Percentiles rank a stretch among this genome's conserved stretches.
phyloP scores from a whole-genome alignment of 768 basidiomycete genomes.

The Rubroboletus pulcherrimus region DNA sequence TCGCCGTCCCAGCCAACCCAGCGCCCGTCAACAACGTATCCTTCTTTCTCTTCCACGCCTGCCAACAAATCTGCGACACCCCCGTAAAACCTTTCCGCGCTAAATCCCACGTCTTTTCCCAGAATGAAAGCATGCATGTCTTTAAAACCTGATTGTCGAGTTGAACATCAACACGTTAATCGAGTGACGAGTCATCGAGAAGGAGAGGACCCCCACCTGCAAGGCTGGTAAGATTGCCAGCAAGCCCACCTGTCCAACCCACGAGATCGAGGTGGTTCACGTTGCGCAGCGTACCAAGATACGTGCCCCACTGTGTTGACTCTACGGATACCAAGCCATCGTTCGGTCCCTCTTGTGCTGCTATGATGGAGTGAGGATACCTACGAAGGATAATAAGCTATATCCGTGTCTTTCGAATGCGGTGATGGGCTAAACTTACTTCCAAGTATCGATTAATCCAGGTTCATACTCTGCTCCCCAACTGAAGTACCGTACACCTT shows the following conservation, averaged over 20 bases:
- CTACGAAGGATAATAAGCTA: conserved; percentile 6
- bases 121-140: conserved; percentile 88
- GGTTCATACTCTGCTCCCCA: conserved; percentile 94
- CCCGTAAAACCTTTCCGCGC: conserved; percentile 88
- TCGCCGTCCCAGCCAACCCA: conserved; percentile 21
- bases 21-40: conserved; percentile 20
- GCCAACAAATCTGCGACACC: conserved; percentile 78
- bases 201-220: conserved; percentile 9
- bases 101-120: conserved; percentile 88
- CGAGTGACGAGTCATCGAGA: neutral
- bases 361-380: conserved; percentile 77
- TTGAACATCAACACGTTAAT: neutral
- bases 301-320: conserved; percentile 92
- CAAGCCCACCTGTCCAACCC: conserved; percentile 67
- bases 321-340: conserved; percentile 90
- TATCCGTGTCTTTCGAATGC: neutral
- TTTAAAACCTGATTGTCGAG: conserved; percentile 38
- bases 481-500: conserved; percentile 83
- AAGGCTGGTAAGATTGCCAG: conserved; percentile 25
- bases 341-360: conserved; percentile 87
- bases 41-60: conserved; percentile 64
- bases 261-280: conserved; percentile 93
- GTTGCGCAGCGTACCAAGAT: conserved; percentile 85
- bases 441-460: conserved; percentile 88
- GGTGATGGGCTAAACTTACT: conserved; percentile 31